These are phyloP conservation scores for Metarhizium brunneum DNA, from an alignment of 2,329 filamentous ascomycete genomes.

Conservation along the genomic window DNA sequence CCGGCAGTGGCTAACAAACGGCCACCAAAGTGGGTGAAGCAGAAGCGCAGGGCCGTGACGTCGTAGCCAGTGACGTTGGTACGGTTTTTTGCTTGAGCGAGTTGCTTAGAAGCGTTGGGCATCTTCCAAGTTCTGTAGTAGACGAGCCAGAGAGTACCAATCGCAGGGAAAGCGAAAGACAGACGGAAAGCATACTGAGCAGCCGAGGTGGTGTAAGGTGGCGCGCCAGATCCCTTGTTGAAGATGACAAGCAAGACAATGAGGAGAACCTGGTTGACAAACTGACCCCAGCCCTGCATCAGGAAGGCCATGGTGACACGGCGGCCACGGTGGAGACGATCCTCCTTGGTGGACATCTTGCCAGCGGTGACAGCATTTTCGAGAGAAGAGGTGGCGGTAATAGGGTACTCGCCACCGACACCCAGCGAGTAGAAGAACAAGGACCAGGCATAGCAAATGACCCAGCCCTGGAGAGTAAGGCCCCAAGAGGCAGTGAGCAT, in stretches of 20 bases:
- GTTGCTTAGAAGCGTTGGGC: conserved; percentile 76
- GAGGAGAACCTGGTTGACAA: conserved; percentile 84
- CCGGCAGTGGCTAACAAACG: conserved; percentile 80
- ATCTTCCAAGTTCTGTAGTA: conserved; percentile 97
- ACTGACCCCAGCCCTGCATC: conserved; percentile 98
- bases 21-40: conserved; percentile 74
- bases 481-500: conserved; percentile 93
- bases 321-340: conserved; percentile 89
- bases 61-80: conserved; percentile 87
- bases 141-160: conserved; percentile 87
- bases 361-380: conserved; percentile 81
- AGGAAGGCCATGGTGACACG: conserved; percentile 94
- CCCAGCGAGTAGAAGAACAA: conserved; percentile 68
- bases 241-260: conserved; percentile 83
- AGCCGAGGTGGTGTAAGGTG: conserved; percentile 68
- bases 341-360: conserved; percentile 80
- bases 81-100: conserved; percentile 77
- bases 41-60: conserved; percentile 67
- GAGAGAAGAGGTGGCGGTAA: conserved; percentile 93
- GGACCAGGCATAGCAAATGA: conserved; percentile 93
- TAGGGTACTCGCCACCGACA: conserved; percentile 85
- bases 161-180: conserved; percentile 82
- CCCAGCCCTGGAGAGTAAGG: conserved; percentile 79
- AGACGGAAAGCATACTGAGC: conserved; percentile 88
- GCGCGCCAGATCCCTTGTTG: conserved; percentile 64